A percentile compares a stretch with the other conserved stretches of the same genome.
These are phyloP conservation scores for Corchorus olitorius DNA, from an alignment of 345 rosid genomes.

Conservation along the genomic window DNA sequence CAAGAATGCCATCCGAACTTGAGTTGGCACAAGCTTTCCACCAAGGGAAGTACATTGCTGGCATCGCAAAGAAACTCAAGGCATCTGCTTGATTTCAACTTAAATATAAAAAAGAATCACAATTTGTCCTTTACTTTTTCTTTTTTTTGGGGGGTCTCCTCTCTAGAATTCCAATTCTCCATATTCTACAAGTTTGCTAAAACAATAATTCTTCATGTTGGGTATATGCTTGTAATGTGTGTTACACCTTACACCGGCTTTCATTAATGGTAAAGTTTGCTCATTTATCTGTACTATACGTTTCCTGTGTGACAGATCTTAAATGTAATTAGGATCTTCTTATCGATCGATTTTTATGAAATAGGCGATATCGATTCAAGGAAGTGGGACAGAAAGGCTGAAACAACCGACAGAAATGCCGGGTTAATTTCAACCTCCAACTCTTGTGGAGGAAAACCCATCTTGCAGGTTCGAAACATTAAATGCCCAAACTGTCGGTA, in stretches of 20 bases:
- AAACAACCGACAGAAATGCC: not conserved
- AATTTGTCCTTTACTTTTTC: slow-evolving; percentile 21
- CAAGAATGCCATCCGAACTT: slow-evolving; percentile 80
- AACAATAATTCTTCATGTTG: slow-evolving; percentile 31
- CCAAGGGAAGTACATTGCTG: slow-evolving; percentile 92
- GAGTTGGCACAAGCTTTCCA: slow-evolving; percentile 91
- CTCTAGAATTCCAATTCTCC: slow-evolving; percentile 20
- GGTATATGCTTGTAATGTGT: slow-evolving; percentile 28
- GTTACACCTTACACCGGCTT: slow-evolving; percentile 17
- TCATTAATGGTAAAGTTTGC: slow-evolving; percentile 28
- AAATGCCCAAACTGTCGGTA: not conserved
- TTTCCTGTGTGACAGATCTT: not conserved
- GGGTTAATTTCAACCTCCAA: not conserved
- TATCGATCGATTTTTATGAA: not conserved
- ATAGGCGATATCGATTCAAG: not conserved
- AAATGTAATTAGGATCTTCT: not conserved
- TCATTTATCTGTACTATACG: not conserved
- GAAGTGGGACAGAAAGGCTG: not conserved
- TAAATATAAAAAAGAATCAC: not conserved
- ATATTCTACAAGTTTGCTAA: slow-evolving; percentile 19
- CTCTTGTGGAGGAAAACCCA: not conserved
- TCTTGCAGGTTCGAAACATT: not conserved
- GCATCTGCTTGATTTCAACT: slow-evolving; percentile 43
- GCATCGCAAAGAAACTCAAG: slow-evolving; percentile 89
- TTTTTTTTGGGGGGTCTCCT: not conserved